Conservation (phyloP, 2,329 filamentous ascomycete genomes). For the Fusarium sp. region DNA sequence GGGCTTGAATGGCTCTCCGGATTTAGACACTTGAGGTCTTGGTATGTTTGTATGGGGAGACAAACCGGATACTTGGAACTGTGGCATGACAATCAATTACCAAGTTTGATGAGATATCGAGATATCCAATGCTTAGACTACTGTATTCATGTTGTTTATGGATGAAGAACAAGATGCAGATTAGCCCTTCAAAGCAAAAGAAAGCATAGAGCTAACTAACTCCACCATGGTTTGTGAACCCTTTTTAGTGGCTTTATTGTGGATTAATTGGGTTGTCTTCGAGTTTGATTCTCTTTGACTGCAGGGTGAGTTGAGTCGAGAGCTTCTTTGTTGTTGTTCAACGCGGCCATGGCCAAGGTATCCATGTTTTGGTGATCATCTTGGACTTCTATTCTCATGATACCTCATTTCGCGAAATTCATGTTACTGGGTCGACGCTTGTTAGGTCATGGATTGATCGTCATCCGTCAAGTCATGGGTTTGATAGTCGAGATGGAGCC, state of each 20-base stretch:
- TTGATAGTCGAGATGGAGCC: constrained; percentile 21
- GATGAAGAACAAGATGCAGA: not conserved
- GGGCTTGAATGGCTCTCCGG: constrained; percentile 16
- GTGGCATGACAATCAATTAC: not conserved
- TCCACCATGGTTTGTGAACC: not conserved
- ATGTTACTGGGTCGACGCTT: constrained; percentile 46
- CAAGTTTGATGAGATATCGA: not conserved
- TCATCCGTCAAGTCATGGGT: not conserved
- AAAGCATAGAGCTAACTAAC: not conserved
- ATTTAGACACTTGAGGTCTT: constrained; percentile 1
- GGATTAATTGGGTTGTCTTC: not conserved
- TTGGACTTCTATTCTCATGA: constrained; percentile 18
- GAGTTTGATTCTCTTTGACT: constrained; percentile 21
- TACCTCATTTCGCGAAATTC: constrained; percentile 23
- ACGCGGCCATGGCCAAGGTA: constrained; percentile 10
- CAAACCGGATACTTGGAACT: not conserved
- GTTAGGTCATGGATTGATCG: constrained; percentile 1
- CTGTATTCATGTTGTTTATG: not conserved
- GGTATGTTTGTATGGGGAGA: not conserved
- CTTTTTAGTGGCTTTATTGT: constrained; percentile 26
- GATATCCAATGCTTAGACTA: not conserved
- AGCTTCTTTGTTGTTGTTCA: constrained; percentile 23
- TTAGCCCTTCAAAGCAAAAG: not conserved
- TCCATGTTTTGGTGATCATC: constrained; percentile 9
- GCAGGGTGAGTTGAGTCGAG: constrained; percentile 15